Conservation (phyloP, 768 basidiomycete species). For the Lentinula guzmanii region DNA sequence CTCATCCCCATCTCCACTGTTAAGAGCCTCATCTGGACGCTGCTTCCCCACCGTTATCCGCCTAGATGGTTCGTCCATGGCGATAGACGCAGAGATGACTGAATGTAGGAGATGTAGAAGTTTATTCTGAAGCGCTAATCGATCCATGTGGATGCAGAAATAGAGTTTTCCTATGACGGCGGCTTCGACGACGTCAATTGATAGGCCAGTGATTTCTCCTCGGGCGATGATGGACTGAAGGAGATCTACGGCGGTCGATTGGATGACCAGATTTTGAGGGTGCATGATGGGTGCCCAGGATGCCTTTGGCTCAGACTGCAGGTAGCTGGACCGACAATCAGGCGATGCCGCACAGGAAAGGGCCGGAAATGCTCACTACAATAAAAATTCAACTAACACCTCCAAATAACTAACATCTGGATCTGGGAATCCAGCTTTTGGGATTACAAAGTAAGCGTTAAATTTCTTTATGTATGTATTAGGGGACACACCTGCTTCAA, state of each 20-base stretch:
- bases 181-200: constrained; percentile 62
- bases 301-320: constrained; percentile 71
- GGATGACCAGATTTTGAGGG: constrained; percentile 56
- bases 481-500: constrained; percentile 43
- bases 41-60: constrained; percentile 11
- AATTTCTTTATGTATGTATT: constrained; percentile 3
- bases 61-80: constrained; percentile 20
- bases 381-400: constrained; percentile 62
- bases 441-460: neutral
- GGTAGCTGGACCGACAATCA: constrained; percentile 39
- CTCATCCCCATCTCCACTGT: neutral
- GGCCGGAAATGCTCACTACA: constrained; percentile 43
- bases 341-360: neutral
- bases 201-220: constrained; percentile 64
- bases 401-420: constrained; percentile 71
- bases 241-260: constrained; percentile 73
- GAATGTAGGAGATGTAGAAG: constrained; percentile 88
- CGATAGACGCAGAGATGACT: constrained; percentile 61
- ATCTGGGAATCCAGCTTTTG: constrained; percentile 34
- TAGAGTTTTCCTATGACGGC: constrained; percentile 73
- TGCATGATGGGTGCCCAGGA: constrained; percentile 45
- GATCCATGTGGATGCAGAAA: constrained; percentile 57
- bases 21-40: neutral
- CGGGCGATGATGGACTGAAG: constrained; percentile 78
- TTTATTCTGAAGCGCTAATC: constrained; percentile 88